Conservation (phyloP, 345 rosid genomes). For the Aquilaria sinensis region DNA sequence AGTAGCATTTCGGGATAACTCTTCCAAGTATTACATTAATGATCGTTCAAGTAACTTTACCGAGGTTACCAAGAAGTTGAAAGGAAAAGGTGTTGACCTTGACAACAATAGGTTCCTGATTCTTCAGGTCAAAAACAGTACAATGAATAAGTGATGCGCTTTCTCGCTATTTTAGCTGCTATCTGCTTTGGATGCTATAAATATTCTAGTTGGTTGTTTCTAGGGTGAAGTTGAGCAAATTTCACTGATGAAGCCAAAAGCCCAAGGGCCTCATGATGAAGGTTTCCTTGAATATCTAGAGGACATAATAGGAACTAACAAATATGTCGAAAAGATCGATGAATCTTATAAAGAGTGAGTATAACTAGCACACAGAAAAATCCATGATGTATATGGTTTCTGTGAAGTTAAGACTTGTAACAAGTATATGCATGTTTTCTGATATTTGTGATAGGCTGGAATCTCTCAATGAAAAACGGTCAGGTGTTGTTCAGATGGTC, state of each 20-base stretch:
- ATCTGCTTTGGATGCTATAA: conserved; percentile 3
- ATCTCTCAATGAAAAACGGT: conserved; percentile 78
- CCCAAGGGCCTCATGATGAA: conserved; percentile 97
- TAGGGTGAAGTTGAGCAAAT: conserved; percentile 99
- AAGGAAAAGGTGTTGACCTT: conserved; percentile 94
- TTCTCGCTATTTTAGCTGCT: not conserved
- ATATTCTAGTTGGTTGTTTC: conserved; percentile 16
- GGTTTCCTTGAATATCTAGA: conserved; percentile 97
- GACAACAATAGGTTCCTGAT: conserved; percentile 98
- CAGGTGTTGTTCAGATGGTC: conserved; percentile 98
- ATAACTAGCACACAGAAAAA: conserved; percentile 3
- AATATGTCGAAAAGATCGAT: conserved; percentile 89
- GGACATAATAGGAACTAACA: conserved; percentile 92
- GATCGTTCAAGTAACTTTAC: conserved; percentile 83
- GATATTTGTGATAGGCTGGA: conserved; percentile 51
- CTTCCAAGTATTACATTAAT: conserved; percentile 90
- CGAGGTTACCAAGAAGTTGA: conserved; percentile 83
- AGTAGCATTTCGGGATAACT: conserved; percentile 89
- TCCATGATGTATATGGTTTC: not conserved
- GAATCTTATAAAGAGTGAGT: conserved; percentile 79
- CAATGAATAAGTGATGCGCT: not conserved
- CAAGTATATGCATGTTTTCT: conserved; percentile 8
- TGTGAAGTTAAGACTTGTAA: conserved; percentile 1
- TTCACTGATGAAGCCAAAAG: conserved; percentile 96
- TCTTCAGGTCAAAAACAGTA: conserved; percentile 62